Evolutionary conservation across 345 rosid genomes (phyloP), one percentile per base, ranked within the genome.

Genomic region (Arabidopsis thaliana): DNA sequence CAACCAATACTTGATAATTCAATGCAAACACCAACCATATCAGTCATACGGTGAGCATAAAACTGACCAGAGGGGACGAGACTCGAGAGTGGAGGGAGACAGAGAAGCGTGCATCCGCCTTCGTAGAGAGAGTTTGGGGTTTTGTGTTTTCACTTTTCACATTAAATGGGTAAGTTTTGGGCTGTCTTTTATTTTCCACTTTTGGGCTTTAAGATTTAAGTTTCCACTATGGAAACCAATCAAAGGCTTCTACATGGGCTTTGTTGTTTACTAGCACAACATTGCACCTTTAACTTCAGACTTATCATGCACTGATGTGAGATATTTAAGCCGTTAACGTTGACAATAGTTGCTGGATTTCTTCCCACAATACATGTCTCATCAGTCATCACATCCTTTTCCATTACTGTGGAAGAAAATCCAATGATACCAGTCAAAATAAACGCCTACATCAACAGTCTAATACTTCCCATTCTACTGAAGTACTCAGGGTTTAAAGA

Each of bases 231-330:
- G 32, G 0, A 3, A 28, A 28, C 32, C 32, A 0, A 28, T 28
- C 32, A 28, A 0, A 28, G 10, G 41, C 81, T 88, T 83, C 44
- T 73, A 52, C 41, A 62, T 46, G 67, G 84, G 53, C 37, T 78
- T 74, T 20, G 0, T 67, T 28, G 30, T 3, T 28, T 69, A 83
- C 67, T 12, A 88, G 83, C 76, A 88, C 84, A 2, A 83, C 77
- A 78, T 86, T 37, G 7, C 40, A n/a, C 33, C 61, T 30, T 36
- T 5, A 28, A 63, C 70, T 53, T 55, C 42, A 73, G 48, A 74
- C 67, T 22, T 67, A 75, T 74, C 41, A 37, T 57, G 5, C 73
- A 67, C 53, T 12, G 16, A 58, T 48, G 73, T 66, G 61, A 67
- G 2, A 30, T 46, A 41, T 57, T 57, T 32, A 57, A 11, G 41